These are phyloP conservation scores for Pyrenophora teres DNA, from an alignment of 2,329 filamentous ascomycete genomes.

Conservation along the genomic window DNA sequence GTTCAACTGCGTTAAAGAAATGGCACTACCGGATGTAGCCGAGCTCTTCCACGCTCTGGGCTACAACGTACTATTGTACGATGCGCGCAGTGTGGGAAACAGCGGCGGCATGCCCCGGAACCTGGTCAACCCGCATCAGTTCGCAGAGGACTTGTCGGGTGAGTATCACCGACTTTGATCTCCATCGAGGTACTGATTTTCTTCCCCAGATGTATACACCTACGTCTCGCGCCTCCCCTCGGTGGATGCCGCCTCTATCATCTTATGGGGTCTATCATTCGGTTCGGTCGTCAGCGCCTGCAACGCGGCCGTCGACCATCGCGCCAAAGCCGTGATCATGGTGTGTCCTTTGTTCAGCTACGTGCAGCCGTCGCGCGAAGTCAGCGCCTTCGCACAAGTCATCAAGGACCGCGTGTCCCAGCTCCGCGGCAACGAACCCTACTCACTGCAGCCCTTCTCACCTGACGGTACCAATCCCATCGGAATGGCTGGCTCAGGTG, in stretches of 20 bases:
- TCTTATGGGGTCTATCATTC: background rate
- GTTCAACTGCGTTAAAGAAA: constrained; percentile 19
- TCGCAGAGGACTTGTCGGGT: background rate
- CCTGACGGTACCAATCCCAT: too few relatives aligned
- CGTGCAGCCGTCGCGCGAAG: too few relatives aligned
- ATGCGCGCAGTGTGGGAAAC: constrained; percentile 7
- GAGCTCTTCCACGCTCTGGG: constrained; percentile 7
- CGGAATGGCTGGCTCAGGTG: too few relatives aligned
- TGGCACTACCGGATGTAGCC: constrained; percentile 8
- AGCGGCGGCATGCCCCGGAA: constrained; percentile 11
- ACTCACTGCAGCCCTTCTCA: too few relatives aligned
- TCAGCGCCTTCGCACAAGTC: too few relatives aligned
- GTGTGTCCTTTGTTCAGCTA: constrained; percentile 1
- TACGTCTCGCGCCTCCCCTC: background rate
- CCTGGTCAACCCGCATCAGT: background rate
- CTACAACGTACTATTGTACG: constrained; percentile 12
- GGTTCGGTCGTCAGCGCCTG: background rate
- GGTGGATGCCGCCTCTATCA: background rate
- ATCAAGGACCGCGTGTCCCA: too few relatives aligned
- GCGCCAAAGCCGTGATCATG: constrained; percentile 6
- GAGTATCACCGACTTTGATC: too few relatives aligned
- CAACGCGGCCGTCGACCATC: background rate
- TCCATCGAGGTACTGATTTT: too few relatives aligned
- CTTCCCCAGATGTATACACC: background rate
- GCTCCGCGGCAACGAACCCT: too few relatives aligned